These are phyloP conservation scores for Albatrellus ellisii DNA, from an alignment of 768 basidiomycete genomes.

Conservation along the genomic window DNA sequence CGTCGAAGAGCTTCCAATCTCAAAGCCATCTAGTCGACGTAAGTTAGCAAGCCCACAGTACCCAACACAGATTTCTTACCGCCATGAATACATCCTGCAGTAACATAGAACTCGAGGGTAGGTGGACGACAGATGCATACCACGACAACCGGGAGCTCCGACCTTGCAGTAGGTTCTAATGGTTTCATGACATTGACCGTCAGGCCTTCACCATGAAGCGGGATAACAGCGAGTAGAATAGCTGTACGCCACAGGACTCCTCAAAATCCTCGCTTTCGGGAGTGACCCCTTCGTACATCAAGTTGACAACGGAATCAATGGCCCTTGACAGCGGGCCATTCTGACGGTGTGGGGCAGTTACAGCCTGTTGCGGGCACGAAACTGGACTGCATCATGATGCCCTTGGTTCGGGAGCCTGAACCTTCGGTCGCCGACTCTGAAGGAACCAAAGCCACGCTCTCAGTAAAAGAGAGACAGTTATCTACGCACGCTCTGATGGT, in stretches of 20 bases:
- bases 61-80: not conserved
- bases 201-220: slow-evolving; percentile 8
- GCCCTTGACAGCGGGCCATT: not conserved
- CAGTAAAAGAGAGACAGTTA: too few species aligned
- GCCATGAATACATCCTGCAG: slow-evolving; percentile 10
- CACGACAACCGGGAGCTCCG: slow-evolving; percentile 11
- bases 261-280: slow-evolving; percentile 11
- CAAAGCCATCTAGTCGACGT: slow-evolving; percentile 5
- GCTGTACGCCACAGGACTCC: not conserved
- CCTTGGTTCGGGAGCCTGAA: slow-evolving; percentile 15
- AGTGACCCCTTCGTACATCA: slow-evolving; percentile 7
- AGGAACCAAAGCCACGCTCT: not conserved
- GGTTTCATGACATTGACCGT: slow-evolving; percentile 12
- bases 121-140: not conserved
- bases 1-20: slow-evolving; percentile 11
- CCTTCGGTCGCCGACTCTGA: slow-evolving; percentile 9
- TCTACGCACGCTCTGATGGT: slow-evolving; percentile 14
- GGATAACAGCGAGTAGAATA: not conserved
- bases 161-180: not conserved
- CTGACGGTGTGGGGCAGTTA: slow-evolving; percentile 3
- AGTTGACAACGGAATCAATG: slow-evolving; percentile 2
- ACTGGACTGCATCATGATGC: slow-evolving; percentile 8
- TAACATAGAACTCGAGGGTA: not conserved
- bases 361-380: slow-evolving; percentile 18
- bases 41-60: not conserved